phyloP scores from a whole-genome alignment of 2,329 filamentous ascomycete species.

The Leptographium galeiforme region DNA sequence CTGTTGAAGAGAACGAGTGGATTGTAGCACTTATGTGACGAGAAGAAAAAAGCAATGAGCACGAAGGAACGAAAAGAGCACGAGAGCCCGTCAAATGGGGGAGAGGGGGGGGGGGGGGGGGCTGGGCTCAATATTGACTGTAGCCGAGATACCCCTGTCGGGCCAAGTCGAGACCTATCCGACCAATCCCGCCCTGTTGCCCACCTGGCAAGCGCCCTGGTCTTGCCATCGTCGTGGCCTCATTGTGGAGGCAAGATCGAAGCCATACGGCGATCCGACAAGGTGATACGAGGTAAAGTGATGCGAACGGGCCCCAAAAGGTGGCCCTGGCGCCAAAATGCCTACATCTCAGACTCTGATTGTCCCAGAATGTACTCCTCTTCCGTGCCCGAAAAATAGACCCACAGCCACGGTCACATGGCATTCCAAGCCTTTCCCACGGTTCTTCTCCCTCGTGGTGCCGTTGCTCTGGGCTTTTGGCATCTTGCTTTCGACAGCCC shows the following conservation, averaged over 20 bases:
- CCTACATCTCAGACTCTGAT: neutral
- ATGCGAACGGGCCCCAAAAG: neutral
- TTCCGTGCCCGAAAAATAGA: neutral
- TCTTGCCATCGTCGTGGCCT: neutral
- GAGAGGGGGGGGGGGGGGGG: neutral
- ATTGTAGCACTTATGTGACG: neutral
- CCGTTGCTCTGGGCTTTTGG: no score
- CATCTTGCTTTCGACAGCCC: no score
- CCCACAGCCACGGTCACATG: neutral
- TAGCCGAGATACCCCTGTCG: neutral
- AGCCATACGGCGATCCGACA: slow-evolving; percentile 3
- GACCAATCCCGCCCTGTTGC: neutral
- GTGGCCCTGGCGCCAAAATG: neutral
- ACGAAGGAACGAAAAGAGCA: neutral
- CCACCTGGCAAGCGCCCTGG: neutral
- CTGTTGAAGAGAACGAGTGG: slow-evolving; percentile 3
- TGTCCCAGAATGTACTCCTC: neutral
- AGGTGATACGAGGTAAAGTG: neutral
- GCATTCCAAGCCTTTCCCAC: neutral
- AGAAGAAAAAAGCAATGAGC: neutral
- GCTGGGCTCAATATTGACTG: neutral
- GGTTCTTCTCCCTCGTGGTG: neutral
- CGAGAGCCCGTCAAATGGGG: neutral
- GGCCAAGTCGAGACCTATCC: neutral
- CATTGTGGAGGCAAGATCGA: neutral